Evolutionary conservation across 2,329 filamentous ascomycete genomes (phyloP).

Genomic region (Trichoderma lentiforme): DNA sequence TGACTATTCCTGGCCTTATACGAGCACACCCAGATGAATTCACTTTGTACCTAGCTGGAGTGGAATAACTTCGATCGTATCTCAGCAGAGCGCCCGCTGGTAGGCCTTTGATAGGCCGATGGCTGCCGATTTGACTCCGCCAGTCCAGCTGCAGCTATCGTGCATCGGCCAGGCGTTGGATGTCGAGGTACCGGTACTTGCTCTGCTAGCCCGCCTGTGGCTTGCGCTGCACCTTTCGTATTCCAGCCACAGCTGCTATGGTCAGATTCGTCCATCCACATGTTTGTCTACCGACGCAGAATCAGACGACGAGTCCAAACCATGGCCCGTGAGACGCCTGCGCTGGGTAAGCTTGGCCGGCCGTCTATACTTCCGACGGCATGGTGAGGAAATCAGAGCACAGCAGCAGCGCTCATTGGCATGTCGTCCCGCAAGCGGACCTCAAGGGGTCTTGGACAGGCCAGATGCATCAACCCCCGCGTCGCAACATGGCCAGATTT

Average conservation of each 20-base stretch:
- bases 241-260: constrained; percentile 10
- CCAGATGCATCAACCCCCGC: constrained; percentile 1
- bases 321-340: constrained; percentile 3
- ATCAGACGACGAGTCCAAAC: neutral
- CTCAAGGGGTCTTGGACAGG: neutral
- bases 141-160: neutral
- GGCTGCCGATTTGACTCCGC: constrained; percentile 7
- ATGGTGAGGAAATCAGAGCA: neutral
- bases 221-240: constrained; percentile 10
- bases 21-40: constrained; percentile 3
- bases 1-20: constrained; percentile 2
- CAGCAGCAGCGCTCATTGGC: neutral
- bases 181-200: constrained; percentile 12
- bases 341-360: constrained; percentile 2
- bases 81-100: neutral
- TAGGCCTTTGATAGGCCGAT: constrained; percentile 8
- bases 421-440: neutral
- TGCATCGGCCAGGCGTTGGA: neutral
- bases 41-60: neutral
- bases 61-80: neutral
- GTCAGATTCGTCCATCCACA: constrained; percentile 6
- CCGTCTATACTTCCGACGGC: neutral
- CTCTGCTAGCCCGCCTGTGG: neutral
- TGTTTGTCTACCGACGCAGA: neutral
- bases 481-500: neutral